Base-by-base conservation (phyloP, 495 filamentous ascomycete species). In the Aspergillus bridgeri region DNA sequence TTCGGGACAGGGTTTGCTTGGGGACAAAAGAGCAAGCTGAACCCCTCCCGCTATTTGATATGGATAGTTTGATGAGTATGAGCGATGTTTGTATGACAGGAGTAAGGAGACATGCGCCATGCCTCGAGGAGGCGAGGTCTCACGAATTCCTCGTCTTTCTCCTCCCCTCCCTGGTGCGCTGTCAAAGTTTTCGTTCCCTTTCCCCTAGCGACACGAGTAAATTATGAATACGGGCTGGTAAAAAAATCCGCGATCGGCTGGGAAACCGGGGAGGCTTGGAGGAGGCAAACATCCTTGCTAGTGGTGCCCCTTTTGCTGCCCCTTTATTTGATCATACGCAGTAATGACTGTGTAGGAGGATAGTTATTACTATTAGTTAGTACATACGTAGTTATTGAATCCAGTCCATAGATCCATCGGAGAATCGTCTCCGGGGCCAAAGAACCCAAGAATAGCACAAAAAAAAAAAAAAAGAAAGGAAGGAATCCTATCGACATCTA, bases 231-330 rank as follows among this genome's bases (percentile, higher is more conserved):
- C 59, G 51, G 55, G 57, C 52, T 53, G 21, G 53, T 48, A 49
- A 15, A 43, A 49, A 15, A 43, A 56, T 23, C 52, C 56, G 24
- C 44, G 43, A 58, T 55, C 50, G 54, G 48, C 53, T 59, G 33
- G n/a, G 43, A 50, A 56, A 56, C 27, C 19, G 53, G 48, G 53
- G 25, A 38, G 54, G 56, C 46, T 60, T 64, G 56, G 57, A 22
- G 38, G 33, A 38, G 45, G n/a, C 51, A 46, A 54, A 47, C 53
- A 65, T 62, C 63, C 63, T 55, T 62, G 63, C 53, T 58, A 57
- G 49, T 24, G 45, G 49, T 62, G 43, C 52, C 57, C 53, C 57
- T 60, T 58, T 57, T 56, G 17, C 48, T 48, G 45, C 48, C 55
- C 51, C 20, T 56, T 44, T 57, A 48, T 11, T 56, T 22, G 45